Base-by-base conservation (phyloP, 1,284 basidiomycete genomes). In the Sporisorium reilianum region DNA sequence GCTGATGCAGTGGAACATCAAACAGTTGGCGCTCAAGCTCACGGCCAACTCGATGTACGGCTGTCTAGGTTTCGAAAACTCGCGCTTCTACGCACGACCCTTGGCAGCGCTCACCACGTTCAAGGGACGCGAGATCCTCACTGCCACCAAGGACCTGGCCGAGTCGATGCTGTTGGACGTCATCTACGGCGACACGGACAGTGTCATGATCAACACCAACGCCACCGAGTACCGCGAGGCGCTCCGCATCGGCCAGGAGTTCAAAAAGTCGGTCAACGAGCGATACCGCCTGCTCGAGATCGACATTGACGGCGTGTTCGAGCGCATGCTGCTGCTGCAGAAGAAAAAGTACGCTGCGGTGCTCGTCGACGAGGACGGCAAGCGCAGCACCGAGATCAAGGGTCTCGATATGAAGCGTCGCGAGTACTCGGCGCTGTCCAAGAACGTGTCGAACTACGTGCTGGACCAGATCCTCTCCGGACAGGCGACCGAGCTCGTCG, bases 21-120 rank as follows among this genome's bases (percentile, higher is more conserved):
- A 95, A 85, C 97, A 99, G 83, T 91, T 93, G 84, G 97, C 97
- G 6, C 88, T 99, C 64, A 99, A 99, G 87, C 90, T 99, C 55
- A 99, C 96, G 1, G 97, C 97, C 65, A 99, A 99, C 88, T 96
- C 93, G 88, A 99, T 99, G 96, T 99, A 99, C 85, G 97, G 97
- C 23, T 99, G 97, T 88, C 91, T 99, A 30, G 97, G 97, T 57
- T 99, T 98, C 85, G 94, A 96, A 83, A 93, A 95, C 75, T 97
- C 95, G 20, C 89, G 97, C 50, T 99, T 99, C 88, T 97, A 95
- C 78, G 97, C 96, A n/a, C 90, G 93, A 38, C 94, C 95, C 0
- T 89, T 99, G 16, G 97, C 97, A 8, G 94, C 96, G 45, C 89
- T 99, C 57, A 98, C 95, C 25, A 99, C 97, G 0, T 96, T 91